Evolutionary conservation across 768 basidiomycete genomes (phyloP), one percentile per base, ranked within the genome.

Genomic region (Obba rivulosa): DNA sequence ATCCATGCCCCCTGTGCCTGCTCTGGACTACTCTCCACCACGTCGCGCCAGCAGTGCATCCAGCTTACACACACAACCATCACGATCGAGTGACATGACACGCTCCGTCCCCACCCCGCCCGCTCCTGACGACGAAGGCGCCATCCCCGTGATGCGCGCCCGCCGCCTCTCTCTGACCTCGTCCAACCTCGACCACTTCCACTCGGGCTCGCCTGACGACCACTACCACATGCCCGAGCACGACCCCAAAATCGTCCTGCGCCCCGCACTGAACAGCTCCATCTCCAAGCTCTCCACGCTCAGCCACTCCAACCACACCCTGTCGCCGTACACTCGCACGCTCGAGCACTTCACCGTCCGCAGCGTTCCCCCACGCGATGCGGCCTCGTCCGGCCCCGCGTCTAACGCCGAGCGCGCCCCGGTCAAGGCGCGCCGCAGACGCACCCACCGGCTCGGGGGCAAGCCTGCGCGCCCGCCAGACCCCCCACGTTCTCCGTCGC

Each of bases 311-410:
- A 92, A 96, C 59, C 95, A 96, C 60, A 99, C 95, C 0, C 71
- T 99, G 3, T 92, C 88, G 1, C 95, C 94, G 0, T 97, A 95
- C 65, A 96, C 94, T 5, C 81, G 92, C 46, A 83, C 86, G 13
- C 74, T 92, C 23, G 85, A 87, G 51, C 92, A 96, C 65, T 94
- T 95, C 64, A 91, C 93, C 1, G 92, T 96, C 11, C 79, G 93
- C 25, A 91, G 89, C 50, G 88, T 85, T 20, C 92, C 92, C 0
- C 87, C 84, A 17, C 71, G 80, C 38, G 61, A 66, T 36, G 57
- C 65, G 21, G 41, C 44, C 39, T 62, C 66, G 16, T 62, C 58
- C 21, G 68, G 74, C 28, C 50, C 67, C 8, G 62, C 66, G 10
- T 57, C 57, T 7, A 55, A 64, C 0, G 65, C 62, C 16, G 78